Percentiles rank a stretch among this genome's conserved stretches.
These are phyloP conservation scores for Mychonastes homosphaera DNA, from an alignment of 139 green algal species.

Conservation along the genomic window DNA sequence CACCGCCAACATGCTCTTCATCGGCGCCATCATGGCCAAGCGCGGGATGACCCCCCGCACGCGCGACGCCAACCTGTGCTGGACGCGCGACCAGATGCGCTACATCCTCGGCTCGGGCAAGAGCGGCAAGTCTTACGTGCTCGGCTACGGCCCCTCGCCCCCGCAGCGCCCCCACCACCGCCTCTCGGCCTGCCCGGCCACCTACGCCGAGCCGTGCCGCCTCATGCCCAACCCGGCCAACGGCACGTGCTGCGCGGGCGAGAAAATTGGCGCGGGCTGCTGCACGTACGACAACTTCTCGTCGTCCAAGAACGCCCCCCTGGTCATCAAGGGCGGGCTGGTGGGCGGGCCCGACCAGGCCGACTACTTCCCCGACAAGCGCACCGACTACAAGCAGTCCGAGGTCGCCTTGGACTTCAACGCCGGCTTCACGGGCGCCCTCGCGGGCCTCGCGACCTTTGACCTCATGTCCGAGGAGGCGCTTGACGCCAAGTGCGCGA, in stretches of 20 bases:
- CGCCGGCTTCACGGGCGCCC: conserved; percentile 26
- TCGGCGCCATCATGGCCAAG: conserved; percentile 19
- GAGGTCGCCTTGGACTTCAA: conserved; percentile 36
- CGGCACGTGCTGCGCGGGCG: conserved; percentile 18
- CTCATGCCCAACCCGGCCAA: conserved; percentile 3
- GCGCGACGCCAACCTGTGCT: conserved; percentile 8
- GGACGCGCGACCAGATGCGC: conserved; percentile 24
- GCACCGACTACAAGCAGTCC: conserved; percentile 16
- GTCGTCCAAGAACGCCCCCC: conserved; percentile 16
- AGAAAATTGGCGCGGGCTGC: conserved; percentile 1
- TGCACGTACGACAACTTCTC: conserved; percentile 37
- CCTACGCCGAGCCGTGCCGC: conserved; percentile 3
- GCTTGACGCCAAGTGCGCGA: neutral
- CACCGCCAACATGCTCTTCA: conserved; percentile 16
- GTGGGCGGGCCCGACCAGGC: conserved; percentile 39
- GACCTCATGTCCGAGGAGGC: neutral
- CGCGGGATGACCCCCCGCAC: conserved; percentile 3
- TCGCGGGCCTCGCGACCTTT: conserved; percentile 15
- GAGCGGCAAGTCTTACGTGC: conserved; percentile 21
- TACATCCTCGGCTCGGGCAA: conserved; percentile 29
- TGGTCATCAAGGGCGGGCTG: conserved; percentile 43
- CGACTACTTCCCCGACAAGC: conserved; percentile 20
- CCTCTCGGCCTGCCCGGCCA: conserved; percentile 24
- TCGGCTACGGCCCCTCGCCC: conserved; percentile 26
- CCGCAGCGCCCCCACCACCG: conserved; percentile 29